Evolutionary conservation across 441 rosid genomes (phyloP).

Genomic region (Isatis lusitanica): DNA sequence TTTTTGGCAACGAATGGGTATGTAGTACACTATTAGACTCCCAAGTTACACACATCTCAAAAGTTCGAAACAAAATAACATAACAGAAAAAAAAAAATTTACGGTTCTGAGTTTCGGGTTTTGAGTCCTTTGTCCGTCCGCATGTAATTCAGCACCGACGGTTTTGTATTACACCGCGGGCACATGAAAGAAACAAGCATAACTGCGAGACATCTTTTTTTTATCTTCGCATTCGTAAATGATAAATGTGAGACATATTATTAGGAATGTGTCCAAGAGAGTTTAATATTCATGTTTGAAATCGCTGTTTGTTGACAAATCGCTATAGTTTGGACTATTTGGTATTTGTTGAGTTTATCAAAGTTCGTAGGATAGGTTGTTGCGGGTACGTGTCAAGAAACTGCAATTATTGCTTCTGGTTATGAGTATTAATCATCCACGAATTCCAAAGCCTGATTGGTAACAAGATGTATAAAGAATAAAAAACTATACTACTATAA

Average conservation of each 20-base stretch:
- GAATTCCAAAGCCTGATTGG: constrained; percentile 4
- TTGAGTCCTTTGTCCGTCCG: background rate
- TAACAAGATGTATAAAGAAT: no score
- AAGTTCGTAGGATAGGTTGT: background rate
- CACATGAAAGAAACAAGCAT: constrained; percentile 4
- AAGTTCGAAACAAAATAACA: background rate
- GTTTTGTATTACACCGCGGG: background rate
- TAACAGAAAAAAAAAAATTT: no score
- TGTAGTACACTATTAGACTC: background rate
- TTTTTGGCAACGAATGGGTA: background rate
- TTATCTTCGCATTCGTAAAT: background rate
- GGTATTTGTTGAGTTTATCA: background rate
- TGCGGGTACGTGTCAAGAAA: background rate
- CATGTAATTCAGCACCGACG: constrained; percentile 24
- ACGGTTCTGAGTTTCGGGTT: background rate
- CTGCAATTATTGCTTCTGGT: constrained; percentile 8
- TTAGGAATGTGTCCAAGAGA: background rate
- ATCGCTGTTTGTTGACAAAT: background rate
- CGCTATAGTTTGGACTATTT: background rate
- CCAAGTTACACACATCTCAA: background rate
- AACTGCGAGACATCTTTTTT: background rate
- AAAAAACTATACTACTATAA: no score
- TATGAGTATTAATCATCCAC: constrained; percentile 8
- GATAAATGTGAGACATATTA: constrained; percentile 4
- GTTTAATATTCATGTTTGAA: constrained; percentile 3